Conservation (phyloP, 495 filamentous ascomycete genomes). For the Podospora fimiseda region DNA sequence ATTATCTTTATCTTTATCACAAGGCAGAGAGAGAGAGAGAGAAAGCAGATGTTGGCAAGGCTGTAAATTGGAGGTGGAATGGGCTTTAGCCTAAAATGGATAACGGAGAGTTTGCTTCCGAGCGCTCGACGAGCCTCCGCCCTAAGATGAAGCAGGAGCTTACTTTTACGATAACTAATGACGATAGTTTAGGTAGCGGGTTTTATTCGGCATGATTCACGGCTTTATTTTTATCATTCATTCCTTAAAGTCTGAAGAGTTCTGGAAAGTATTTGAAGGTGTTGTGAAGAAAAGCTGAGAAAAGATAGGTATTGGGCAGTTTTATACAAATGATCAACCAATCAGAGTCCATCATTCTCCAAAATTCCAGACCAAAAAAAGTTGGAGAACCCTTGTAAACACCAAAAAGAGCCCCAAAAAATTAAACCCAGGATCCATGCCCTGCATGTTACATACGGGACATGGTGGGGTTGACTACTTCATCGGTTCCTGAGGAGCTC, state of each 20-base stretch:
- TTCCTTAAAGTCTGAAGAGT: no score
- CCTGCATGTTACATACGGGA: not conserved
- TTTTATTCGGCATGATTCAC: not conserved
- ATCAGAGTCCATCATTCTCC: no score
- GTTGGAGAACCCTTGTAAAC: no score
- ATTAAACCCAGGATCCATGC: not conserved
- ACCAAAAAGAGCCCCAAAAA: no score
- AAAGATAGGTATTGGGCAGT: no score
- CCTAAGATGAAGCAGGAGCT: constrained; percentile 3
- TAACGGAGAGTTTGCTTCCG: constrained; percentile 28
- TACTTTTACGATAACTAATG: not conserved
- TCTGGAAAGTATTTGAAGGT: no score
- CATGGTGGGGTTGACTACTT: constrained; percentile 5
- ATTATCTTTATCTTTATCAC: not conserved
- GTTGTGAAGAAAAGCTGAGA: no score
- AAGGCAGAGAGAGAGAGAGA: no score
- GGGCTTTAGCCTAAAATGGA: constrained; percentile 29
- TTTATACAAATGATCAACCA: no score
- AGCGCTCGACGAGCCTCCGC: constrained; percentile 15
- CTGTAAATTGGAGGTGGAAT: not conserved
- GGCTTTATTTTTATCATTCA: not conserved
- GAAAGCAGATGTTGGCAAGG: no score
- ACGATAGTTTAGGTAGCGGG: not conserved
- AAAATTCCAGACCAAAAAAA: no score
- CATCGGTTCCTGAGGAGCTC: constrained; percentile 15